Evolutionary conservation across 169 alveolate genomes (phyloP), one percentile per base, ranked within the genome.

Genomic region (Perkinsus chesapeaki): DNA sequence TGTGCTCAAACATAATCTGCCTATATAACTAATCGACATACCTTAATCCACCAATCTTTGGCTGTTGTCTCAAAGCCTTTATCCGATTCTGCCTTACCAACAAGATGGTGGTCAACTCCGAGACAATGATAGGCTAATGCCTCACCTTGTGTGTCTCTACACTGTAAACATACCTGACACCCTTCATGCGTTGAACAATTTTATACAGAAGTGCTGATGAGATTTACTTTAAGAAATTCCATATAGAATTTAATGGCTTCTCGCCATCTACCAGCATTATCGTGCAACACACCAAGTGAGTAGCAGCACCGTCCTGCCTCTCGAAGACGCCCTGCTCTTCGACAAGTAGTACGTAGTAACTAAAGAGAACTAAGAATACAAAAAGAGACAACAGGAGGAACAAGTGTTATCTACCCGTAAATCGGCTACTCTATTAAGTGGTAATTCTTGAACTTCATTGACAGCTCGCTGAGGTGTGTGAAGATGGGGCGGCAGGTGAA

Each of bases 221-320:
- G n/a, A n/a, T 96, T 60, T 23, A 96, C 97, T 90, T 93, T 48
- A 39, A 96, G 91, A 92, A 96, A 96, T 39, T 95, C 93, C 73
- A 94, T 92, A 95, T 96, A 96, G 90, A 95, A 94, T 0, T 92
- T 91, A 39, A 96, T 95, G 0, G 97, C 98, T 60, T 93, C 92
- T 72, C 93, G 93, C 93, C 93, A 96, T 91, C 95, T 93, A 9
- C 96, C 97, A 37, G 96, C 47, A 92, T 96, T 96, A 93, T 96
- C 98, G 91, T 92, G 93, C 9, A 96, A 92, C 0, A 96, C 98
- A 82, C 98, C 98, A n/a, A 96, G 95, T 39, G 96, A 92, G 92
- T 96, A 96, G 90, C 95, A 95, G 39, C 97, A 96, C 73, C 98
- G 94, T 36, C 98, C 98, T 92, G 96, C 98, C 92, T 96, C 98